Conservation (phyloP, 2,329 filamentous ascomycete genomes). For the Aulographum hederae region DNA sequence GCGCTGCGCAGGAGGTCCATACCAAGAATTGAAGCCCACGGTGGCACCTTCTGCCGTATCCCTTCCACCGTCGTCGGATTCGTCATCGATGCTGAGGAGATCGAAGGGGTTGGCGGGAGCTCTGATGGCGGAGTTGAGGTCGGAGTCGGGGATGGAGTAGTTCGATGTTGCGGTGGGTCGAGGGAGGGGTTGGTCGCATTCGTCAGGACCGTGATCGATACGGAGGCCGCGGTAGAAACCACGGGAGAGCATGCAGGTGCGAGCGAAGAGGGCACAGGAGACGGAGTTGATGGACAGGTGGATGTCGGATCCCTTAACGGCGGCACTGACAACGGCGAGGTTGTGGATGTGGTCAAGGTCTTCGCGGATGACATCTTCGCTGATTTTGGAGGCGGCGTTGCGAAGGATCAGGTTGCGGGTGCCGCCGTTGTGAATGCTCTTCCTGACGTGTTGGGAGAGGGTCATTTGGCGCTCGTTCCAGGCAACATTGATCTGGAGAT, state of each 20-base stretch:
- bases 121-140: constrained; percentile 7
- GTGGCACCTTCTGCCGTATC: no score
- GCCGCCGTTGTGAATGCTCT: constrained; percentile 46
- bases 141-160: no score
- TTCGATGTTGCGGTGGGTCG: no score
- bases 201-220: constrained; percentile 55
- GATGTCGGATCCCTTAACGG: constrained; percentile 34
- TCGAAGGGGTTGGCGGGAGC: constrained; percentile 41
- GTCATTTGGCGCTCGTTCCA: constrained; percentile 58
- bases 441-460: constrained; percentile 41
- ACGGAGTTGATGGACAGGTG: constrained; percentile 63
- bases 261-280: constrained; percentile 55
- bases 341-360: constrained; percentile 75
- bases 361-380: constrained; percentile 44
- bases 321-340: constrained; percentile 48
- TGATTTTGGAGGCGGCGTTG: constrained; percentile 34
- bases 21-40: no score
- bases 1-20: no score
- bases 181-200: constrained; percentile 37
- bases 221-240: constrained; percentile 51
- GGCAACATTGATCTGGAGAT: constrained; percentile 41
- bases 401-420: constrained; percentile 58
- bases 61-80: no score
- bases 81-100: constrained; percentile 34
- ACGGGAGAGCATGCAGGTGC: constrained; percentile 54